Percentiles rank a stretch among this genome's conserved stretches.
Evolutionary conservation across 768 basidiomycete species (phyloP).

Genomic region (Solioccasus polychromus): DNA sequence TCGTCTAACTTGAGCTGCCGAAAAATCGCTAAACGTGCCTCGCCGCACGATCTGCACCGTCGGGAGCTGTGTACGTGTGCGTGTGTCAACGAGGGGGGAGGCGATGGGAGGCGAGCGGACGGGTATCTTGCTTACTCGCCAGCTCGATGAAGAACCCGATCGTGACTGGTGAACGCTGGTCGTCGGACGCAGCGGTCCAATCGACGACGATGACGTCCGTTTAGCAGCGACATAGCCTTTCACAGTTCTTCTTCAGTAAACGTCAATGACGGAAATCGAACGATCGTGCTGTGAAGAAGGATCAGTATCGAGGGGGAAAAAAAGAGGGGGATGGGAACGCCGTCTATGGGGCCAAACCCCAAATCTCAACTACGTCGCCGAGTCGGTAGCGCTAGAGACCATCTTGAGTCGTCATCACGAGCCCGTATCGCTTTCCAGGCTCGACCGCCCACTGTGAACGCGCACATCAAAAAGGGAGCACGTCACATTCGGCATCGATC

Average conservation of each 20-base stretch:
- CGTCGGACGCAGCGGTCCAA: neutral
- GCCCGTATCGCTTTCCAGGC: neutral
- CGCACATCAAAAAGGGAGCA: neutral
- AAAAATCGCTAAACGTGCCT: neutral
- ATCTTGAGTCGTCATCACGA: neutral
- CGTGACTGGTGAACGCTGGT: neutral
- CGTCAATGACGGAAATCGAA: neutral
- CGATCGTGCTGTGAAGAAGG: neutral
- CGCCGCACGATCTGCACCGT: neutral
- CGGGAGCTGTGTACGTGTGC: neutral
- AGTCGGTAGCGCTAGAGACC: too few species aligned
- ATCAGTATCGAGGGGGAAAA: neutral
- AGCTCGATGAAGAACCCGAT: slow-evolving; percentile 9
- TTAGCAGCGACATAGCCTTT: neutral
- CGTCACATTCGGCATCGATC: neutral
- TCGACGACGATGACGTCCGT: neutral
- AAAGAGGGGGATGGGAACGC: neutral
- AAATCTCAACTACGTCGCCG: too few species aligned
- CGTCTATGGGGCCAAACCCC: too few species aligned
- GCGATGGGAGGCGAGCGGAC: neutral
- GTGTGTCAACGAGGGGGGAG: neutral
- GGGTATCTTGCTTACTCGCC: neutral
- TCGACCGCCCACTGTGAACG: neutral
- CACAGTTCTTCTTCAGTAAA: neutral
- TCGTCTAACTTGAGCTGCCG: neutral